phyloP scores from a whole-genome alignment of 2,329 filamentous ascomycete genomes.

The Fusarium circinatum region DNA sequence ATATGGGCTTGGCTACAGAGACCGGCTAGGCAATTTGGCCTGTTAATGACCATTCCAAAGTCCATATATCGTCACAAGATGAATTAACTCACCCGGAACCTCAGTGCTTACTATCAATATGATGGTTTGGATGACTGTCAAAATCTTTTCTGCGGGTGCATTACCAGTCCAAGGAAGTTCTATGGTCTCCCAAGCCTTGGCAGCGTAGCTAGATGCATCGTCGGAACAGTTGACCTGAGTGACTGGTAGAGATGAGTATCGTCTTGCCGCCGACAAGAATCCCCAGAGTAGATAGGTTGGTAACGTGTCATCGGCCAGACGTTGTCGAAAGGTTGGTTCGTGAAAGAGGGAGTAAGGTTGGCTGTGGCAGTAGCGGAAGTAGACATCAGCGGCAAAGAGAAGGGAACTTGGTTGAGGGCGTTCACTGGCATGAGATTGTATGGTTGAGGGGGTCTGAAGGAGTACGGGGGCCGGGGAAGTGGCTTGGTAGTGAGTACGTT shows the following conservation, averaged over 20 bases:
- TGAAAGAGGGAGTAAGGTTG: constrained; percentile 20
- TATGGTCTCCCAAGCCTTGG: constrained; percentile 11
- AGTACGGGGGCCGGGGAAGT: background rate
- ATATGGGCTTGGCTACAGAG: constrained; percentile 17
- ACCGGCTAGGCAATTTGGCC: background rate
- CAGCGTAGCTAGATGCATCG: constrained; percentile 12
- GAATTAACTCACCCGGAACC: background rate
- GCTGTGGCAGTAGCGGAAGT: constrained; percentile 18
- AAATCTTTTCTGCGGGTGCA: background rate
- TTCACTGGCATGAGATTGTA: background rate
- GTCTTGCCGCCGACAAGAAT: constrained; percentile 5
- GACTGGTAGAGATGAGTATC: background rate
- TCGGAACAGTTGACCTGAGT: background rate
- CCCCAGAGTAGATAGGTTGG: constrained; percentile 8
- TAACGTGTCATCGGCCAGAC: background rate
- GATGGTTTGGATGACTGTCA: constrained; percentile 7
- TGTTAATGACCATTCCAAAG: background rate
- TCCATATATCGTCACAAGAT: too few relatives aligned
- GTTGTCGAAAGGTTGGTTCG: constrained; percentile 10
- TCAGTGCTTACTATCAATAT: constrained; percentile 22
- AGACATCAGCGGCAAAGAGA: constrained; percentile 1
- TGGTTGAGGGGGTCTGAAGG: background rate
- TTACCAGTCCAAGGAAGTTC: constrained; percentile 18
- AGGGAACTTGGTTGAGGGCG: background rate
- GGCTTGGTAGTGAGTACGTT: background rate